Evolutionary conservation across 2,329 filamentous ascomycete genomes (phyloP), one percentile per base, ranked within the genome.

Genomic region (Lachnellula subtilissima): DNA sequence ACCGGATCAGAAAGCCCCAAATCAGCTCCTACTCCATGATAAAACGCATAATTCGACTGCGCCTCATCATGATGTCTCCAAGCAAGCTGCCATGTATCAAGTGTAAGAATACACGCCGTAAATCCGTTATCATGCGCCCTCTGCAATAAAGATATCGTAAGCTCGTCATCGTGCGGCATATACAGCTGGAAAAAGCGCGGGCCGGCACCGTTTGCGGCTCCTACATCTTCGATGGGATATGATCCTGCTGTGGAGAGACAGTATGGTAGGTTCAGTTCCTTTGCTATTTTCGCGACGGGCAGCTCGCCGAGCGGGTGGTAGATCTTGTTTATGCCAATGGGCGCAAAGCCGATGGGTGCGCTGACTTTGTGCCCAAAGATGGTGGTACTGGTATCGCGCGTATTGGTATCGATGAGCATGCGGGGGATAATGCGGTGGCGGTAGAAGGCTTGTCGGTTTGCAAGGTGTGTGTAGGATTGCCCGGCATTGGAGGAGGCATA

Each of bases 321-420:
- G 62, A 86, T 87, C 59, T 80, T 79, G 72, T 87, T 85, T 62
- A 87, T 85, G 4, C 84, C 83, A 28, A 86, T 79, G 0, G 83
- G 83, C 0, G 83, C 80, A 64, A 87, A 84, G n/a, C 81, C 82
- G 50, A 87, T 80, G 0, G 84, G 83, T 0, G 82, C 82, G 2
- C 77, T 73, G 14, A 83, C 78, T 49, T 76, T 74, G 67, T 85
- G 80, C 14, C 83, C 80, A 67, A 85, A 87, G 58, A 87, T 81
- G 4, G 71, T 72, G 12, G 81, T 81, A 1, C 71, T 70, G 1
- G 81, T 84, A 63, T 86, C 82, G 39, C 82, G 78, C 35, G 69
- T 70, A 64, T 81, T 83, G 7, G 80, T 85, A 69, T 86, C 81
- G 43, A 85, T 76, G 1, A 87, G 77, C 73, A 80, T 81, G 46